Evolutionary conservation across 306 rosid species (phyloP).

Genomic region (Citrullus amarus): DNA sequence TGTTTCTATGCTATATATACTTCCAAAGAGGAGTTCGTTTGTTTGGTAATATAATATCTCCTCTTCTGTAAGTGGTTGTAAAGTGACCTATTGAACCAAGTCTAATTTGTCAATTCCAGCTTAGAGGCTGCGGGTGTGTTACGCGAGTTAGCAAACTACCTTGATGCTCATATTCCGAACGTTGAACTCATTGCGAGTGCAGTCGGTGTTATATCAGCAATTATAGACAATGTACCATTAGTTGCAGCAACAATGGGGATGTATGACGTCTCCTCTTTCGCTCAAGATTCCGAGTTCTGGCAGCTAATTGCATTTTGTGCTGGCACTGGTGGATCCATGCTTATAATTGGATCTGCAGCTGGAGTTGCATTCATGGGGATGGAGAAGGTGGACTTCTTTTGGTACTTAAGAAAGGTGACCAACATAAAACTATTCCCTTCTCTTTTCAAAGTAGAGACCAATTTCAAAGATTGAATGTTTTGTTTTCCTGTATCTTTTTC

Average conservation of each 20-base stretch:
- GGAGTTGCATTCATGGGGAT: constrained; percentile 99
- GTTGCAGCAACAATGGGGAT: constrained; percentile 96
- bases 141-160: constrained; percentile 76
- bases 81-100: constrained; percentile 2
- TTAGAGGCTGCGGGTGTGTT: constrained; percentile 86
- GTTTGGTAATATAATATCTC: not conserved
- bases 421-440: not conserved
- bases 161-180: constrained; percentile 58
- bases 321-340: constrained; percentile 96
- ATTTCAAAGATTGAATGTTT: not conserved
- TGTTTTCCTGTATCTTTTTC: not conserved
- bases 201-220: constrained; percentile 74
- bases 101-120: constrained; percentile 25
- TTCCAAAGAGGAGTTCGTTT: not conserved
- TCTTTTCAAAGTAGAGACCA: not conserved
- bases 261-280: constrained; percentile 70
- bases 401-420: constrained; percentile 81
- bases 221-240: constrained; percentile 84
- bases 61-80: too few relatives aligned
- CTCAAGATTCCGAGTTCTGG: constrained; percentile 94
- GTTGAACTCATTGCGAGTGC: constrained; percentile 63
- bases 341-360: constrained; percentile 86
- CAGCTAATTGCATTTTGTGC: constrained; percentile 83
- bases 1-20: not conserved
- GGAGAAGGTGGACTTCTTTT: constrained; percentile 95